These are phyloP conservation scores for Chionographis japonica DNA, from an alignment of 106 monocot genomes.

Conservation along the genomic window DNA sequence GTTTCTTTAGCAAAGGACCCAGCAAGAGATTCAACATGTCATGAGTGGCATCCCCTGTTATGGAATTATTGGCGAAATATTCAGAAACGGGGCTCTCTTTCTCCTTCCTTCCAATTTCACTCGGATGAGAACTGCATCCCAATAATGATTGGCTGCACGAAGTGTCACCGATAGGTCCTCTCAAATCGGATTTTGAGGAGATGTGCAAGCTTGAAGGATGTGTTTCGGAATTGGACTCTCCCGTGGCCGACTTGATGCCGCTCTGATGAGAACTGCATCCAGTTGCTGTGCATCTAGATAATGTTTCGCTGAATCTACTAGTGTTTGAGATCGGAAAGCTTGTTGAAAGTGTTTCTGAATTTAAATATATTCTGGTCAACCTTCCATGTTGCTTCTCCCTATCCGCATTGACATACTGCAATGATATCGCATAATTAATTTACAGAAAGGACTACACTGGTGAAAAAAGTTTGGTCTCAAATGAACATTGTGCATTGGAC, in stretches of 20 bases:
- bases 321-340: constrained; percentile 6
- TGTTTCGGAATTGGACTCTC: constrained; percentile 4
- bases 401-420: constrained; percentile 58
- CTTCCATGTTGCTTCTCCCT: constrained; percentile 13
- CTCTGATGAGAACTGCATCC: too few species aligned
- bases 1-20: constrained; percentile 49
- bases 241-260: neutral
- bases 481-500: too few species aligned
- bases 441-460: neutral
- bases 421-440: neutral
- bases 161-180: neutral
- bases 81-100: constrained; percentile 7
- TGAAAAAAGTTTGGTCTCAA: neutral
- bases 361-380: neutral
- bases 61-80: constrained; percentile 6
- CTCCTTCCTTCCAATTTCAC: constrained; percentile 9
- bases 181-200: neutral
- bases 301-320: too few species aligned
- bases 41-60: constrained; percentile 43
- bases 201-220: constrained; percentile 5
- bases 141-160: constrained; percentile 14
- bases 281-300: too few species aligned
- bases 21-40: constrained; percentile 67
- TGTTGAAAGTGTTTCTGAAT: constrained; percentile 1
- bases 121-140: constrained; percentile 16